Conservation (phyloP, 768 basidiomycete genomes). For the Podaxis pistillaris region DNA sequence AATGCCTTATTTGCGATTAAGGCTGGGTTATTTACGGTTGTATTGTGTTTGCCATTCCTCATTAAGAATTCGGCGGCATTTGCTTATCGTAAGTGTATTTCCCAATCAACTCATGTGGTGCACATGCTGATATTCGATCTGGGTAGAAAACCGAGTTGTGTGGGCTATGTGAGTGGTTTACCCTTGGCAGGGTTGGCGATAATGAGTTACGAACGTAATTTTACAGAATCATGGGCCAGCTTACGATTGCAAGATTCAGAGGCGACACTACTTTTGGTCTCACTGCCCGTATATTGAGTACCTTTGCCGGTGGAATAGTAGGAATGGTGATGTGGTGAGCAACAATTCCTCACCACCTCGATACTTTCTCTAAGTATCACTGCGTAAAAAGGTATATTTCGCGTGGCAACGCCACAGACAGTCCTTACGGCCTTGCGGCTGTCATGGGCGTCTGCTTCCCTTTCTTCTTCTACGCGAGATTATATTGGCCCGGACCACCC, state of each 20-base stretch:
- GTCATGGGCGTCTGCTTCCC: constrained; percentile 70
- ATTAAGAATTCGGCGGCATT: constrained; percentile 51
- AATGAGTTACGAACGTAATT: not conserved
- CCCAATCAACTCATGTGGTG: not conserved
- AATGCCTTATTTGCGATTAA: constrained; percentile 72
- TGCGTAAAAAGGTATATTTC: constrained; percentile 60
- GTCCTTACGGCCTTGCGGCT: constrained; percentile 68
- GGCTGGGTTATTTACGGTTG: constrained; percentile 59
- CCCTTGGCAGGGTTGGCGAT: not conserved
- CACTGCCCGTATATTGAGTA: constrained; percentile 56
- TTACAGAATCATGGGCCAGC: constrained; percentile 69
- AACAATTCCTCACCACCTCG: not conserved
- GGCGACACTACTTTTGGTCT: constrained; percentile 75
- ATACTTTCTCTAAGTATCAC: not conserved
- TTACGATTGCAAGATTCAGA: constrained; percentile 67
- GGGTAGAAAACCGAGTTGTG: constrained; percentile 56
- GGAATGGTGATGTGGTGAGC: constrained; percentile 69
- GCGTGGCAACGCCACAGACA: constrained; percentile 56
- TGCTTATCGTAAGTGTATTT: constrained; percentile 50
- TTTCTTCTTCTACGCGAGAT: constrained; percentile 63
- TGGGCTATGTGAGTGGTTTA: constrained; percentile 63
- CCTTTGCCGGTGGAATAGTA: constrained; percentile 61
- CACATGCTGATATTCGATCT: constrained; percentile 5
- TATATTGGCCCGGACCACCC: constrained; percentile 73
- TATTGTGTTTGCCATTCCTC: constrained; percentile 60